phyloP scores from a whole-genome alignment of 2,329 filamentous ascomycete species.

The Penicillium oxalicum region DNA sequence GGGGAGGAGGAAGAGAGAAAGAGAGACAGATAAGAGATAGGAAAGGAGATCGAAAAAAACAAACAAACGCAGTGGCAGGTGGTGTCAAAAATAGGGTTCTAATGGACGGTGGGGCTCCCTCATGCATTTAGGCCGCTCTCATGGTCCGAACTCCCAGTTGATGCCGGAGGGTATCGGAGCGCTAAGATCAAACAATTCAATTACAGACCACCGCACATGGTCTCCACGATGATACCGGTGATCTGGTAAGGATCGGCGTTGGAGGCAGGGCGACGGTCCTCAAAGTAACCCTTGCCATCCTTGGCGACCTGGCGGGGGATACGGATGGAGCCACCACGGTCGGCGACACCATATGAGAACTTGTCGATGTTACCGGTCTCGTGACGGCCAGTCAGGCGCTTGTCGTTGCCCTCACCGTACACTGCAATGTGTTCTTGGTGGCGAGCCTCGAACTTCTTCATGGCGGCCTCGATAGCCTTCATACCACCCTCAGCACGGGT shows the following conservation, averaged over 20 bases:
- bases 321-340: conserved; percentile 90
- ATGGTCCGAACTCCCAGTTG: conserved; percentile 31
- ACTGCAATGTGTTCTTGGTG: conserved; percentile 83
- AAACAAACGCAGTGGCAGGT: conserved; percentile 12
- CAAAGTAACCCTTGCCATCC: conserved; percentile 92
- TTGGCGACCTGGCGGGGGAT: conserved; percentile 79
- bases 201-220: conserved; percentile 45
- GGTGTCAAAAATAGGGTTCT: conserved; percentile 17
- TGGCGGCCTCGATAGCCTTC: conserved; percentile 82
- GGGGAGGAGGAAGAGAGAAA: neutral
- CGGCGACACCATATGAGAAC: conserved; percentile 90
- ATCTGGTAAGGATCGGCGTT: conserved; percentile 85
- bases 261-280: conserved; percentile 75
- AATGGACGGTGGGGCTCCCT: conserved; percentile 23
- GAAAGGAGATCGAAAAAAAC: conserved; percentile 12
- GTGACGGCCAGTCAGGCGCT: conserved; percentile 85
- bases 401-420: conserved; percentile 93
- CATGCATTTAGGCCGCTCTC: conserved; percentile 32
- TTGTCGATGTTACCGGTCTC: conserved; percentile 92
- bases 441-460: conserved; percentile 75
- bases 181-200: conserved; percentile 31
- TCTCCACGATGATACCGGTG: conserved; percentile 74
- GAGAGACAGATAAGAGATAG: too few relatives aligned
- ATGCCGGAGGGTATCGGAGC: conserved; percentile 39
- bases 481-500: conserved; percentile 91